These are phyloP conservation scores for Raddia guianensis DNA, from an alignment of 176 grass and related monocot species.

Conservation along the genomic window DNA sequence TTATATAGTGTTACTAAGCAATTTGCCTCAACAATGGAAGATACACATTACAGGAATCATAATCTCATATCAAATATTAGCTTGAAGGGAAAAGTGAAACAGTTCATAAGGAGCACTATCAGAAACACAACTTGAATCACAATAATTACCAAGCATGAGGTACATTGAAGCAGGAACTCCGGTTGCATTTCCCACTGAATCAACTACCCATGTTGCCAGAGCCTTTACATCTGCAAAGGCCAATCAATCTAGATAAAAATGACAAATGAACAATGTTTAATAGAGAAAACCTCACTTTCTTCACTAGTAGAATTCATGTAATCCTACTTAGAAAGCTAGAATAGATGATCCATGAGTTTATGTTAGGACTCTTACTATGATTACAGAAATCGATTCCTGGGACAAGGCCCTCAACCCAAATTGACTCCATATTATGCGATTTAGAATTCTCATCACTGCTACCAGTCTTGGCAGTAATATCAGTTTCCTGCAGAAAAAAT, in stretches of 20 bases:
- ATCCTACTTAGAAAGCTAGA: background rate
- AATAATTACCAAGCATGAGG: conserved; percentile 76
- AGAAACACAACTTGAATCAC: conserved; percentile 13
- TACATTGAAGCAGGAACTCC: conserved; percentile 89
- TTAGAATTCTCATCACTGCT: conserved; percentile 37
- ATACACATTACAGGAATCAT: conserved; percentile 4
- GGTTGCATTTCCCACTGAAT: conserved; percentile 59
- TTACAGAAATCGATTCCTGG: conserved; percentile 98
- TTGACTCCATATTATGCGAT: conserved; percentile 51
- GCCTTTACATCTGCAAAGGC: conserved; percentile 61
- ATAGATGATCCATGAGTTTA: background rate
- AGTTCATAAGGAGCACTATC: background rate
- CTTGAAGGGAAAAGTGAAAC: background rate
- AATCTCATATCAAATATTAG: conserved; percentile 11
- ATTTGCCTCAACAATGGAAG: conserved; percentile 17
- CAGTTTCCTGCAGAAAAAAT: conserved; percentile 51
- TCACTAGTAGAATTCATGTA: background rate
- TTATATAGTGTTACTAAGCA: background rate
- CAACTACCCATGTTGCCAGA: conserved; percentile 86
- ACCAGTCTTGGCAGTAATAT: conserved; percentile 38
- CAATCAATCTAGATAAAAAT: conserved; percentile 36
- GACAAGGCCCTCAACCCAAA: conserved; percentile 92
- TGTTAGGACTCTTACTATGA: conserved; percentile 65
- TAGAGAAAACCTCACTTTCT: background rate
- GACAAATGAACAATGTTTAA: background rate